Evolutionary conservation across 1,284 basidiomycete species (phyloP).

Genomic region (Erythrobasidium hasegawianum): DNA sequence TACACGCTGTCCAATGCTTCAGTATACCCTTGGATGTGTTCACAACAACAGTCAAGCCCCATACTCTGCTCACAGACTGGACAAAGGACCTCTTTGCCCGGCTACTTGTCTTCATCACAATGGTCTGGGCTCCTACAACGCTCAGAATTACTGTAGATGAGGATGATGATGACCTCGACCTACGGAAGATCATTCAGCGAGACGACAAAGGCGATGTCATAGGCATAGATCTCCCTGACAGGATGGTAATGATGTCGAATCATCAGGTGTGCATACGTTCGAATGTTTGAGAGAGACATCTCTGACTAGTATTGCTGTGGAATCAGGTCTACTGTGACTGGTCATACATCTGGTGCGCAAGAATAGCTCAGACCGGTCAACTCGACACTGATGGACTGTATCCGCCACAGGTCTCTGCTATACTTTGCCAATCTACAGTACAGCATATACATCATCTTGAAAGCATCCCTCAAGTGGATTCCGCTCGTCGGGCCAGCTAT

Average conservation of each 20-base stretch:
- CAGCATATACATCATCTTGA: constrained; percentile 81
- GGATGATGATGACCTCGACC: constrained; percentile 44
- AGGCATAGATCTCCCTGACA: constrained; percentile 66
- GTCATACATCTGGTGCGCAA: constrained; percentile 70
- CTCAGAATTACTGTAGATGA: constrained; percentile 56
- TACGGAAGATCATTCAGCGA: constrained; percentile 53
- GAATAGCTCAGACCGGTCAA: constrained; percentile 4
- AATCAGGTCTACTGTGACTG: constrained; percentile 86
- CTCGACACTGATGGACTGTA: neutral
- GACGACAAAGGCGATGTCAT: constrained; percentile 57
- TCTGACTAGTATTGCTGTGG: no score
- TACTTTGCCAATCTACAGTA: constrained; percentile 44
- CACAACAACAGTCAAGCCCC: constrained; percentile 4
- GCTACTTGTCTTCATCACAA: constrained; percentile 18
- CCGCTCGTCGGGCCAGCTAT: constrained; percentile 81
- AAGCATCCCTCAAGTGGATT: constrained; percentile 80
- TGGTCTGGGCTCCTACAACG: constrained; percentile 30
- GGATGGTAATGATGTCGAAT: constrained; percentile 53
- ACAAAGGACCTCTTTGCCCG: constrained; percentile 20
- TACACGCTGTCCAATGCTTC: constrained; percentile 16
- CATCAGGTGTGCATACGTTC: no score
- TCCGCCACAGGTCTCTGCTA: constrained; percentile 38
- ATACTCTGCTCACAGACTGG: constrained; percentile 4
- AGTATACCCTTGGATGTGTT: constrained; percentile 2
- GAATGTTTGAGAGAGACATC: no score